Evolutionary conservation across 495 filamentous ascomycete genomes (phyloP).

Genomic region (Neurospora sp.): DNA sequence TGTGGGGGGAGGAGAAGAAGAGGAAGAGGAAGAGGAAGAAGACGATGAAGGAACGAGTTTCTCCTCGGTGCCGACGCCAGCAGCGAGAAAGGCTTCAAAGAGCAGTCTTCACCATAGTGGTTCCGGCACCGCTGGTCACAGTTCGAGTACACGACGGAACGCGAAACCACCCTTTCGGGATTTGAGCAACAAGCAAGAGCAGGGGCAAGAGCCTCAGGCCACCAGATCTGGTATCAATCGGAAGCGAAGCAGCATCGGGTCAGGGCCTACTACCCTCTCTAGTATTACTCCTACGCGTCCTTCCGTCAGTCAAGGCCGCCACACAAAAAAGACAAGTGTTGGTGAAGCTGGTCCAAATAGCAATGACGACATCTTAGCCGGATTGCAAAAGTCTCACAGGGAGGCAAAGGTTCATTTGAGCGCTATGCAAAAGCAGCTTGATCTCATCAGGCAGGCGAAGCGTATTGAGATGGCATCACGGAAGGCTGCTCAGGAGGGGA

Average conservation of each 20-base stretch:
- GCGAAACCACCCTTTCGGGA: background rate
- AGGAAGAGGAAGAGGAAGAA: background rate
- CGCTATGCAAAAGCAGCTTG: constrained; percentile 6
- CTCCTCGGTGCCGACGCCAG: background rate
- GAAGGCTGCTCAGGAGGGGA: background rate
- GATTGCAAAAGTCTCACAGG: constrained; percentile 4
- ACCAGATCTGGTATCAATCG: background rate
- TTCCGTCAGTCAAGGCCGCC: background rate
- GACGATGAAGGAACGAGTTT: background rate
- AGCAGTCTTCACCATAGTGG: background rate
- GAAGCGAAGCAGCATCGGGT: background rate
- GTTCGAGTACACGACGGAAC: background rate
- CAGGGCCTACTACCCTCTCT: background rate
- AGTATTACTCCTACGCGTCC: background rate
- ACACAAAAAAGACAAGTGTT: background rate
- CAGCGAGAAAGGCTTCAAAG: background rate
- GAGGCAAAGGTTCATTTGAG: constrained; percentile 1
- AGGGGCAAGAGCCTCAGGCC: background rate
- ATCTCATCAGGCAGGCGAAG: constrained; percentile 12
- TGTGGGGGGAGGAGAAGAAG: background rate
- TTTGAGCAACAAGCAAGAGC: background rate
- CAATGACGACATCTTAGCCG: background rate
- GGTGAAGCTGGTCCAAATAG: background rate
- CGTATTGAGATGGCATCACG: constrained; percentile 8
- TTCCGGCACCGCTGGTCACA: background rate